phyloP scores from a whole-genome alignment of 257 asterid species.

The Striga asiatica region DNA sequence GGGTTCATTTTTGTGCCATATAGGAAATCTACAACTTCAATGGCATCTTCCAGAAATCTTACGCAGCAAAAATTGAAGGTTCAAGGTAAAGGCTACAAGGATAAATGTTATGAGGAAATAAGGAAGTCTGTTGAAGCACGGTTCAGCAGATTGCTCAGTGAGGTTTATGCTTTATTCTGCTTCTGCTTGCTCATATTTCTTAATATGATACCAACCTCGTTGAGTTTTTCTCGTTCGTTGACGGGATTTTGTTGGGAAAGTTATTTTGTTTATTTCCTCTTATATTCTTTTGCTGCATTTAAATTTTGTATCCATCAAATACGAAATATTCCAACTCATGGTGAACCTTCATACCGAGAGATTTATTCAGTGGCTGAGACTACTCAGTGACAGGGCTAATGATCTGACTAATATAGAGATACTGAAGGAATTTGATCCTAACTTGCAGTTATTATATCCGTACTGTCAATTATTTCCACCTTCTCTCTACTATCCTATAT shows the following conservation, averaged over 20 bases:
- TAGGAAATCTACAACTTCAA: too few species aligned
- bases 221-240: constrained; percentile 3
- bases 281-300: constrained; percentile 7
- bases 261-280: constrained; percentile 5
- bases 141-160: constrained; percentile 64
- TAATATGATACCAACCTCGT: neutral
- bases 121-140: constrained; percentile 84
- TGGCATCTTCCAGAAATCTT: constrained; percentile 54
- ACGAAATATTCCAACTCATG: constrained; percentile 98
- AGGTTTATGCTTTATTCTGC: constrained; percentile 33
- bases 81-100: constrained; percentile 96
- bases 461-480: neutral
- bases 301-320: constrained; percentile 37
- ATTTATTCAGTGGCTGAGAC: constrained; percentile 91
- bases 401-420: constrained; percentile 83
- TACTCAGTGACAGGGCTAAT: constrained; percentile 87
- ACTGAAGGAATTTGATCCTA: constrained; percentile 50
- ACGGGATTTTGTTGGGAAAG: constrained; percentile 1
- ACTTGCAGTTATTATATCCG: constrained; percentile 7
- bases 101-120: constrained; percentile 83
- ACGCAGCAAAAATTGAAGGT: constrained; percentile 64
- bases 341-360: constrained; percentile 97
- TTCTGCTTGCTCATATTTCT: constrained; percentile 12
- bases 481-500: too few species aligned
- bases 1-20: too few species aligned